phyloP scores from a whole-genome alignment of 306 rosid species.

The Hippophae tibetana region DNA sequence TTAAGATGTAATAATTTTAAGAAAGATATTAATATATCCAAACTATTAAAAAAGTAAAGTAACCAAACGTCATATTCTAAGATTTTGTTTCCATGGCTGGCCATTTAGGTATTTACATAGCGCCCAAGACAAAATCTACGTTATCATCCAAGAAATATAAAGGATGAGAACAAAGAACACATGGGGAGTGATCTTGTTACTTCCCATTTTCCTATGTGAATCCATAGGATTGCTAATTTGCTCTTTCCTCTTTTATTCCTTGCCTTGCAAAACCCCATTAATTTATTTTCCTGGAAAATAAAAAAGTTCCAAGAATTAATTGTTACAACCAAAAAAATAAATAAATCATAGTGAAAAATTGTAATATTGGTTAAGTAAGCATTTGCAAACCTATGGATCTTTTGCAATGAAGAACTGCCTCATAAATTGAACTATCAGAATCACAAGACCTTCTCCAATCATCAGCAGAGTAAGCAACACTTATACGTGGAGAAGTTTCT shows the following conservation, averaged over 20 bases:
- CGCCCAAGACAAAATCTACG: constrained; percentile 20
- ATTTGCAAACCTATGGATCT: constrained; percentile 64
- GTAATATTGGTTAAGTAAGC: too few relatives aligned
- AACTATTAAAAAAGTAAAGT: too few relatives aligned
- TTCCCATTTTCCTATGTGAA: constrained; percentile 32
- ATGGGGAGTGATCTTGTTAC: constrained; percentile 45
- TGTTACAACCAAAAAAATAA: constrained; percentile 9
- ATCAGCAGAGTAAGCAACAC: constrained; percentile 55
- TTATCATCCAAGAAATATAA: constrained; percentile 28
- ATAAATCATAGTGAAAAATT: not conserved
- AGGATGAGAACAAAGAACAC: constrained; percentile 37
- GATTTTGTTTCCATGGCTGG: constrained; percentile 19
- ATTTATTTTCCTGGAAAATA: constrained; percentile 46
- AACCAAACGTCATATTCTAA: not conserved
- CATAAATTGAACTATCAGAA: constrained; percentile 90
- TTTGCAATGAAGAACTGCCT: constrained; percentile 98
- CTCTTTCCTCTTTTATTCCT: constrained; percentile 19
- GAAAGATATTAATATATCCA: too few relatives aligned
- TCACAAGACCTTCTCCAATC: constrained; percentile 90
- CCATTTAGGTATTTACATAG: constrained; percentile 7
- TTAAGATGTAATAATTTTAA: too few relatives aligned
- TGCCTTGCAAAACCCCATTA: constrained; percentile 15
- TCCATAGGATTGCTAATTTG: not conserved
- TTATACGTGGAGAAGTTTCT: constrained; percentile 63
- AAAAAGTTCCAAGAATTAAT: not conserved